Base-by-base conservation (phyloP, 2,329 filamentous ascomycete genomes). In the Neocatenulostroma microsporum region DNA sequence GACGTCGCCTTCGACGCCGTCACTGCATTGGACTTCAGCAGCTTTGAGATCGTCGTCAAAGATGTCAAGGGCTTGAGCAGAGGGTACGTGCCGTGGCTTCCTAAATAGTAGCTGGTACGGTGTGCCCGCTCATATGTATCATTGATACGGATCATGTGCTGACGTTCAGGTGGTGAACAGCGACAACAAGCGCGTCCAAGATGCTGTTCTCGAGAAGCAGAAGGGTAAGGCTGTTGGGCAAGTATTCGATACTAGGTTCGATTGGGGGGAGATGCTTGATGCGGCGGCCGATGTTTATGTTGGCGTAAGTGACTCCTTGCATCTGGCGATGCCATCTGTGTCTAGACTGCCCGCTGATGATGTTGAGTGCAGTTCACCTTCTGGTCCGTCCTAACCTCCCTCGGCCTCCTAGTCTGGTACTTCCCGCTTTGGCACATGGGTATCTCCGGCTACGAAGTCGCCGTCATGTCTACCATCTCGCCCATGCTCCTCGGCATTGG, bases 361-460 rank as follows among this genome's bases (percentile, higher is more conserved):
- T 20, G 7, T 14, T 11, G 4, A 12, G 10, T 25, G 12, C 55
- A 88, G 81, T 96, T 89, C 58, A 78, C 91, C 38, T 96, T 96
- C 64, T 98, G 91, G 91, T 87, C 88, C 8, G 83, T 89, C 57
- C 69, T 95, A 47, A 98, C 91, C 40, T 86, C 86, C 42, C 70
- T 98, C 35, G 88, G 86, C 18, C 70, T 98, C 29, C 72, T 84
- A 27, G 82, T 98, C 29, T 98, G 91, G 91, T 98, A 93, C 62
- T 98, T 98, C 60, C 91, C 91, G 11, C 75, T 98, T 9, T 98
- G 91, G 91, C 79, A 95, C 60, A 98, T 98, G 91, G 91, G 91
- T 19, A 93, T 98, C 42, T 96, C 89, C 3, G 91, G 91, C 45
- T 98, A 91, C 57, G 91, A 98, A 64, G 82, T 80, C 28, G 72